These are phyloP conservation scores for Pouteria glomerata DNA, from an alignment of 148 eudicot genomes.

Conservation along the genomic window DNA sequence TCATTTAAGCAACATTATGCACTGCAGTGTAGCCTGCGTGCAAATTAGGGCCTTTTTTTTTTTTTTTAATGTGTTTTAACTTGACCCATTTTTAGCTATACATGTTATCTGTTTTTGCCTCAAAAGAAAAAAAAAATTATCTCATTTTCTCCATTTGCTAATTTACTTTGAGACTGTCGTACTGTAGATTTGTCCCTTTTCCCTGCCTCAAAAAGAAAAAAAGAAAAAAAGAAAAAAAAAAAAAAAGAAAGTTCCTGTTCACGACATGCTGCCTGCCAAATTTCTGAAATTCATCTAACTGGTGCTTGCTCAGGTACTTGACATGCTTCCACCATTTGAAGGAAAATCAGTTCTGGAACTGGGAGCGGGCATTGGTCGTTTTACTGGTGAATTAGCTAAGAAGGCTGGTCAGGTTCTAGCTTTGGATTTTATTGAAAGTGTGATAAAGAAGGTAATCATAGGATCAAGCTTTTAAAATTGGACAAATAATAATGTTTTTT, in stretches of 20 bases:
- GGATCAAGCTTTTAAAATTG: background rate
- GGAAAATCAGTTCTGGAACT: slow-evolving; percentile 88
- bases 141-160: too few relatives aligned
- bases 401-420: slow-evolving; percentile 78
- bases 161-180: background rate
- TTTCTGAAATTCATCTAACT: background rate
- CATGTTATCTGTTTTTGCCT: too few relatives aligned
- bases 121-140: too few relatives aligned
- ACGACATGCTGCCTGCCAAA: background rate
- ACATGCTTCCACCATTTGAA: slow-evolving; percentile 82
- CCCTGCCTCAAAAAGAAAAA: background rate
- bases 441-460: slow-evolving; percentile 68
- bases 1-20: background rate
- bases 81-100: too few relatives aligned
- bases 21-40: background rate
- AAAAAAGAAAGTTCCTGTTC: background rate
- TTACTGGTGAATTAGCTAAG: slow-evolving; percentile 86
- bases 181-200: background rate
- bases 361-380: slow-evolving; percentile 99
- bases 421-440: slow-evolving; percentile 87
- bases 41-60: too few relatives aligned
- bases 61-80: too few relatives aligned
- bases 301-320: slow-evolving; percentile 47
- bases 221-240: background rate
- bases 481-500: background rate